Evolutionary conservation across 345 rosid species (phyloP).

Genomic region (Sonneratia caseolaris): DNA sequence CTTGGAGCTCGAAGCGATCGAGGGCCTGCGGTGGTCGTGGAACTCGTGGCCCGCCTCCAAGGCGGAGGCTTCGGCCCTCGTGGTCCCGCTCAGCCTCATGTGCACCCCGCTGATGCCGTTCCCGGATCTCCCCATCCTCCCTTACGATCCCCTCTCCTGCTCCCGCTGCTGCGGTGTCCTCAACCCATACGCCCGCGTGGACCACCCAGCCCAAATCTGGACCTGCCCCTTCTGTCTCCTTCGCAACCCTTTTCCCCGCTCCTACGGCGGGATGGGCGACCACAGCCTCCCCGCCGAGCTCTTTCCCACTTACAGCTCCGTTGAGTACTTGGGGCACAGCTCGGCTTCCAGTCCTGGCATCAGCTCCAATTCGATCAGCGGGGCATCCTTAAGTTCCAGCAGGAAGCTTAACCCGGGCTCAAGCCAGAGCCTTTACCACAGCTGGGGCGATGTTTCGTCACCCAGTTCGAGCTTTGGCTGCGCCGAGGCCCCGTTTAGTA

Average conservation of each 20-base stretch:
- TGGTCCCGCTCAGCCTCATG: slow-evolving; percentile 69
- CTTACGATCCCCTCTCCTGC: slow-evolving; percentile 74
- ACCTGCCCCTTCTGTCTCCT: slow-evolving; percentile 69
- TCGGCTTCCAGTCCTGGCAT: background rate
- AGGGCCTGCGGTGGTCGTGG: slow-evolving; percentile 94
- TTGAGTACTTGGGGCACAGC: slow-evolving; percentile 36
- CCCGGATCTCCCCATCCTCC: slow-evolving; percentile 78
- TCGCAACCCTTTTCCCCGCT: slow-evolving; percentile 58
- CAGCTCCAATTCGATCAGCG: background rate
- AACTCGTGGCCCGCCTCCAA: slow-evolving; percentile 85
- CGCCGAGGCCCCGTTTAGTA: slow-evolving; percentile 7
- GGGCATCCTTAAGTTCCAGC: slow-evolving; percentile 4
- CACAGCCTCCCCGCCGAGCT: slow-evolving; percentile 94
- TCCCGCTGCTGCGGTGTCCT: slow-evolving; percentile 57
- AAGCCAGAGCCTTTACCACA: slow-evolving; percentile 5
- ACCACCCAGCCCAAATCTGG: slow-evolving; percentile 84
- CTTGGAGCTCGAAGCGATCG: slow-evolving; percentile 76
- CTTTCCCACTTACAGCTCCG: slow-evolving; percentile 82
- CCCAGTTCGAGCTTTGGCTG: slow-evolving; percentile 7
- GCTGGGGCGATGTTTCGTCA: slow-evolving; percentile 13
- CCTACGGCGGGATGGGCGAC: slow-evolving; percentile 67
- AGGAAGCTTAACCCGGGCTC: slow-evolving; percentile 2
- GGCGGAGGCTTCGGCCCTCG: slow-evolving; percentile 46
- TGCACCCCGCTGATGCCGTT: slow-evolving; percentile 73
- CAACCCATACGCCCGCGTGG: slow-evolving; percentile 89